A percentile compares a stretch with the other conserved stretches of the same genome.
Conservation (phyloP, 2,329 filamentous ascomycete genomes). For the Apiospora phragmitis region DNA sequence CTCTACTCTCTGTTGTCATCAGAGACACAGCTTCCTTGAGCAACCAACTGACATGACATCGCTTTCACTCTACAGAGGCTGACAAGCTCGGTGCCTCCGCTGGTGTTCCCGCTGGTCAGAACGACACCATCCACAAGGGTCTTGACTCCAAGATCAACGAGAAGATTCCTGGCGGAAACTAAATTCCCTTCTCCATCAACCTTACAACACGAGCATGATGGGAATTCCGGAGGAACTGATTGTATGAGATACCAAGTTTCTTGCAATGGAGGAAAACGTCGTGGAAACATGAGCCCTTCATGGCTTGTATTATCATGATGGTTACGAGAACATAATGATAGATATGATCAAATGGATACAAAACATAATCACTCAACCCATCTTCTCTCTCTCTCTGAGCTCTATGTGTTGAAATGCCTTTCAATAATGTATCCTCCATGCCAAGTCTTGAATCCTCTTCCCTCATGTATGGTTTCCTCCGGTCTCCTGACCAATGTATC, state of each 20-base stretch:
- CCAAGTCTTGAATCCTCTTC: no score
- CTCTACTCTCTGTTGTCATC: background rate
- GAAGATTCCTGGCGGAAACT: conserved; percentile 23
- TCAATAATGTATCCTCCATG: no score
- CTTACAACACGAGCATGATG: background rate
- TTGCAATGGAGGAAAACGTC: background rate
- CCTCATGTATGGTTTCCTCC: no score
- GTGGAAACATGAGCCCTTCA: background rate
- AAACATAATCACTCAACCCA: background rate
- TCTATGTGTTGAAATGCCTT: no score
- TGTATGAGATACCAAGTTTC: background rate
- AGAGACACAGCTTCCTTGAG: background rate
- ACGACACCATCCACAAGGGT: conserved; percentile 17
- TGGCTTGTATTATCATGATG: background rate
- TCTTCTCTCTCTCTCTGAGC: no score
- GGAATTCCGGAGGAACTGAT: background rate
- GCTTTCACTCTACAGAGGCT: conserved; percentile 14
- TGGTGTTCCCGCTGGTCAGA: conserved; percentile 17
- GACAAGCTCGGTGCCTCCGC: conserved; percentile 17
- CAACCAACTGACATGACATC: background rate
- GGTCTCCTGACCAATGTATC: no score
- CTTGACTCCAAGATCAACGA: conserved; percentile 21
- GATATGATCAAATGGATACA: background rate
- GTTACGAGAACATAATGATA: background rate
- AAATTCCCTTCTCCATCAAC: background rate